Conservation (phyloP, 2,329 filamentous ascomycete species). For the Paracoccidioides brasiliensis region DNA sequence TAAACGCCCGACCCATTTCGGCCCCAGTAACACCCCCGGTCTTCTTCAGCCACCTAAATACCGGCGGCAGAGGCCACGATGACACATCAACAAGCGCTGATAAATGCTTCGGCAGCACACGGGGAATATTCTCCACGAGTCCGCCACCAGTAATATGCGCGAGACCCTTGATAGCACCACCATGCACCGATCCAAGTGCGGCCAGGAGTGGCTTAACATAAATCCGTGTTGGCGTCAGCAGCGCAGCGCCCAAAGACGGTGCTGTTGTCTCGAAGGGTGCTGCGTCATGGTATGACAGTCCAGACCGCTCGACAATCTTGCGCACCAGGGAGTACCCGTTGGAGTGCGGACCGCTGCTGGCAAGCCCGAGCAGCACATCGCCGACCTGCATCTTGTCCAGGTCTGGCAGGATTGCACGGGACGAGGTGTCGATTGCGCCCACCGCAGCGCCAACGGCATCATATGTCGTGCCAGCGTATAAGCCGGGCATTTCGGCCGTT, state of each 20-base stretch:
- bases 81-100: slow-evolving; percentile 68
- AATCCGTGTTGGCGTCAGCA: slow-evolving; percentile 83
- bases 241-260: slow-evolving; percentile 53
- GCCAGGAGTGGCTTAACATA: slow-evolving; percentile 76
- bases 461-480: slow-evolving; percentile 81
- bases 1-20: slow-evolving; percentile 90
- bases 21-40: slow-evolving; percentile 53
- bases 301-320: slow-evolving; percentile 64
- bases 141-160: slow-evolving; percentile 96
- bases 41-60: slow-evolving; percentile 78
- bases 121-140: slow-evolving; percentile 82
- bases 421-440: slow-evolving; percentile 55
- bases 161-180: slow-evolving; percentile 60
- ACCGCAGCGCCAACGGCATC: slow-evolving; percentile 85
- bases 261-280: slow-evolving; percentile 59
- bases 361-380: slow-evolving; percentile 74
- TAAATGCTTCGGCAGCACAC: slow-evolving; percentile 71
- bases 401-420: slow-evolving; percentile 57
- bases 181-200: slow-evolving; percentile 34
- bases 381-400: slow-evolving; percentile 63
- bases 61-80: slow-evolving; percentile 60
- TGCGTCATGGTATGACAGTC: slow-evolving; percentile 55
- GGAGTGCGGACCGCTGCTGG: slow-evolving; percentile 79
- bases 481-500: slow-evolving; percentile 95
- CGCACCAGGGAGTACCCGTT: slow-evolving; percentile 97